A percentile compares a stretch with the other conserved stretches of the same genome.
These are phyloP conservation scores for Curvularia sp. DNA, from an alignment of 2,329 filamentous ascomycete species.

Conservation along the genomic window DNA sequence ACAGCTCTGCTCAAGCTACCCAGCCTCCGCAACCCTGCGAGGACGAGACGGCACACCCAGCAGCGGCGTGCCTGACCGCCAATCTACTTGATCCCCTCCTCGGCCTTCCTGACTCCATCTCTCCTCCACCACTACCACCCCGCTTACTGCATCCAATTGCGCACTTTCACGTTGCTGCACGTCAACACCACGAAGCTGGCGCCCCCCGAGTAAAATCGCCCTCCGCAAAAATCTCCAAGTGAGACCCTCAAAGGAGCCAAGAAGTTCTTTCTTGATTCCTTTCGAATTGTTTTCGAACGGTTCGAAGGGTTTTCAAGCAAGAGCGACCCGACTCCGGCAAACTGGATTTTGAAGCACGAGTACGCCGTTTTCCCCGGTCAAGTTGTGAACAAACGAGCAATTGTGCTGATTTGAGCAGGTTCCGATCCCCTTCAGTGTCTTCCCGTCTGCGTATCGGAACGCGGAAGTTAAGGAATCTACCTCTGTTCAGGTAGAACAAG, in stretches of 20 bases:
- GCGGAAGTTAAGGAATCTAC: constrained; percentile 62
- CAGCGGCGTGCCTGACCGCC: constrained; percentile 38
- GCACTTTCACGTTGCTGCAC: constrained; percentile 39
- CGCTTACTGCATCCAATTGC: constrained; percentile 50
- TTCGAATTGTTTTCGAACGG: constrained; percentile 62
- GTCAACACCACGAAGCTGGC: constrained; percentile 44
- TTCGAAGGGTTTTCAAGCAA: constrained; percentile 73
- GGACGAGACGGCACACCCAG: constrained; percentile 37
- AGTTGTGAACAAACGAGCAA: neutral
- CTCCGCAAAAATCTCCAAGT: constrained; percentile 33
- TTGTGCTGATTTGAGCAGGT: constrained; percentile 34
- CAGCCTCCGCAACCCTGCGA: constrained; percentile 29
- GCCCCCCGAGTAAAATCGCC: constrained; percentile 27
- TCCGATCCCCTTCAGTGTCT: constrained; percentile 98
- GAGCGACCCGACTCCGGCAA: constrained; percentile 83
- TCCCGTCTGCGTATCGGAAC: constrained; percentile 95
- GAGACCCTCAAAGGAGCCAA: constrained; percentile 52
- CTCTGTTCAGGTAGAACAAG: constrained; percentile 84
- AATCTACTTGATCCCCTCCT: constrained; percentile 46
- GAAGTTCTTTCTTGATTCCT: constrained; percentile 70
- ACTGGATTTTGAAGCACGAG: constrained; percentile 99
- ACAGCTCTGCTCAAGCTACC: constrained; percentile 33
- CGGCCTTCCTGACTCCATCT: constrained; percentile 41
- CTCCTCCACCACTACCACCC: constrained; percentile 44
- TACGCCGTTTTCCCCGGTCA: constrained; percentile 56